These are phyloP conservation scores for Arthrinium phaeospermum DNA, from an alignment of 2,329 filamentous ascomycete genomes.

Conservation along the genomic window DNA sequence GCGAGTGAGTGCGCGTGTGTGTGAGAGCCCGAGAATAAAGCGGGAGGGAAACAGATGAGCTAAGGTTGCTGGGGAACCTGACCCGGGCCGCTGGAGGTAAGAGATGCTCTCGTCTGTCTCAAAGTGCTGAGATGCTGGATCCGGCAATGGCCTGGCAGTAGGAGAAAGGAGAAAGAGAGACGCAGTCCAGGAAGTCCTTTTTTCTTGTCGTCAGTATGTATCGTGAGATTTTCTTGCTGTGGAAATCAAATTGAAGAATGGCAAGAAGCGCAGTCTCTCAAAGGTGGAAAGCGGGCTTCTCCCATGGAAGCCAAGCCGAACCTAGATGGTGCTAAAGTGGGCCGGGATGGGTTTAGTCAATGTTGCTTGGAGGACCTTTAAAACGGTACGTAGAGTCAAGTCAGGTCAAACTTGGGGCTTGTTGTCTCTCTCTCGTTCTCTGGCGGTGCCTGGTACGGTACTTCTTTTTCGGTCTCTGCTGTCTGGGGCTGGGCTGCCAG, in stretches of 20 bases:
- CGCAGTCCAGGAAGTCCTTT: background rate
- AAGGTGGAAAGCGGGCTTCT: constrained; percentile 18
- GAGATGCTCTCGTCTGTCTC: background rate
- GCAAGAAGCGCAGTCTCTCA: constrained; percentile 17
- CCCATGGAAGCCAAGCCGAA: constrained; percentile 17
- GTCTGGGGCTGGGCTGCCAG: constrained; percentile 1
- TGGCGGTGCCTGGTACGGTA: constrained; percentile 3
- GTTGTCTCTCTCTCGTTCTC: background rate
- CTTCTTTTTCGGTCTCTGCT: constrained; percentile 1
- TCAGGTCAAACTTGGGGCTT: constrained; percentile 1
- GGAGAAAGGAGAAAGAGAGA: background rate
- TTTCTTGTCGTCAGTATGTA: constrained; percentile 10
- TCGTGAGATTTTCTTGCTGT: constrained; percentile 17
- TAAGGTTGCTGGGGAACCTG: constrained; percentile 16
- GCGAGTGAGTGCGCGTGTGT: constrained; percentile 23
- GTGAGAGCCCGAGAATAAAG: constrained; percentile 12
- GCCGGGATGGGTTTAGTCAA: background rate
- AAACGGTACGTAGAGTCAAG: constrained; percentile 18
- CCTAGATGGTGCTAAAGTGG: constrained; percentile 16
- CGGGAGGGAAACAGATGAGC: constrained; percentile 5
- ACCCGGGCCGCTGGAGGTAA: background rate
- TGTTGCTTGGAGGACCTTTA: constrained; percentile 9
- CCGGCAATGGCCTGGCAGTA: constrained; percentile 6
- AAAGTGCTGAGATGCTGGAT: background rate
- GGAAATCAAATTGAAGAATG: constrained; percentile 18